These are phyloP conservation scores for Rusavskia elegans DNA, from an alignment of 495 filamentous ascomycete species.

Conservation along the genomic window DNA sequence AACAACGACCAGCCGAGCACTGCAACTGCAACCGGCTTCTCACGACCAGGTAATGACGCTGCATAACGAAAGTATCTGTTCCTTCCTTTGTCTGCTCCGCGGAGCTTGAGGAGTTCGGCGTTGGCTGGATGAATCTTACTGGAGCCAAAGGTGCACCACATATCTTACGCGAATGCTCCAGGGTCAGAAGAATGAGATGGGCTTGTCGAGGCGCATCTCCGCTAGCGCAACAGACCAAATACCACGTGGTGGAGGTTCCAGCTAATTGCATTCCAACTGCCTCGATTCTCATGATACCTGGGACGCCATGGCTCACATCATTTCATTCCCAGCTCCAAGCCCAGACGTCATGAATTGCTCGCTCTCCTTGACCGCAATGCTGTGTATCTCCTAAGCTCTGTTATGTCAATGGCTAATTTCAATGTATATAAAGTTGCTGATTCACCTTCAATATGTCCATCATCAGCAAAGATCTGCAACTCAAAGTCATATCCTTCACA, in stretches of 20 bases:
- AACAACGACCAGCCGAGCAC: constrained; percentile 67
- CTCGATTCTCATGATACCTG: background rate
- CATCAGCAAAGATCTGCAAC: too few species aligned
- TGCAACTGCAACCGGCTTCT: constrained; percentile 37
- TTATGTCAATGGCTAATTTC: too few species aligned
- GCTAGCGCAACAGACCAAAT: too few species aligned
- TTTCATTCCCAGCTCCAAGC: background rate
- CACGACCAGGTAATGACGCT: constrained; percentile 12
- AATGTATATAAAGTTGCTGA: too few species aligned
- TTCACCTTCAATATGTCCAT: background rate
- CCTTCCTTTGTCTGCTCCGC: background rate
- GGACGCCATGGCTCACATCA: background rate
- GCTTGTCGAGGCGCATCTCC: too few species aligned
- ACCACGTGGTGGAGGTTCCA: too few species aligned
- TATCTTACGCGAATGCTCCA: too few species aligned
- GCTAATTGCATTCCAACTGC: background rate
- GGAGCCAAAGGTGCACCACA: background rate
- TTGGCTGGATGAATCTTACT: background rate
- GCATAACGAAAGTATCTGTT: constrained; percentile 4
- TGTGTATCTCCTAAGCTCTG: background rate
- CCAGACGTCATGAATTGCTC: background rate
- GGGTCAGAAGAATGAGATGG: too few species aligned
- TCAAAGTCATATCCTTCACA: too few species aligned
- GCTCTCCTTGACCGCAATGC: background rate
- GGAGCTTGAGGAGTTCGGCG: background rate